These are phyloP conservation scores for Blastobotrys terrestris DNA, from an alignment of 805 yeast genomes.

Conservation along the genomic window DNA sequence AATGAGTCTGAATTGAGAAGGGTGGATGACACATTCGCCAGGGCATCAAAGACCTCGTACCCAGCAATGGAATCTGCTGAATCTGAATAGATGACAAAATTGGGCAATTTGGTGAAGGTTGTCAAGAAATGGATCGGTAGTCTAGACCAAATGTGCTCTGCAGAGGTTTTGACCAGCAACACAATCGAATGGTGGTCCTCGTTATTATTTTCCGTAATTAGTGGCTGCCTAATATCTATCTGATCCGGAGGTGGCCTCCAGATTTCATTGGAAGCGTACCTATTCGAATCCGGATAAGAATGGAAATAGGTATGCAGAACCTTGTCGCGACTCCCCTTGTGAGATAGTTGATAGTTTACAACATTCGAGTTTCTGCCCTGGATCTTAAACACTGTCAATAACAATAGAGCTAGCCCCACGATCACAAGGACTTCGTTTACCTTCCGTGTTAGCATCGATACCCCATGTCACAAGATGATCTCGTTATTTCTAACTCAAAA, in stretches of 20 bases:
- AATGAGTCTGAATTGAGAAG: slow-evolving; percentile 9
- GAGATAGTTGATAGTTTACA: not conserved
- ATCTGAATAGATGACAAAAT: slow-evolving; percentile 31
- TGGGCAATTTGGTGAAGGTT: slow-evolving; percentile 25
- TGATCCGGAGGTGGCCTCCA: slow-evolving; percentile 25
- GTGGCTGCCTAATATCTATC: not conserved
- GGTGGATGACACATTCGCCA: slow-evolving; percentile 41
- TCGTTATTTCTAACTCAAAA: not conserved
- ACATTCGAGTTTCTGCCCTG: not conserved
- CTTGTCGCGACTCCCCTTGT: not conserved
- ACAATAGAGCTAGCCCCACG: not conserved
- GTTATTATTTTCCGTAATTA: not conserved
- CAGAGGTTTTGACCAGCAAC: slow-evolving; percentile 32
- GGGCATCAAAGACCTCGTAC: slow-evolving; percentile 88
- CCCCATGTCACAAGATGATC: not conserved
- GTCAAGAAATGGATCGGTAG: slow-evolving; percentile 31
- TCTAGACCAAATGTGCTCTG: slow-evolving; percentile 29
- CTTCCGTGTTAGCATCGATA: not conserved
- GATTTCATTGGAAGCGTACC: slow-evolving; percentile 25
- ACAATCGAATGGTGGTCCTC: slow-evolving; percentile 11
- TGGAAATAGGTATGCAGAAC: slow-evolving; percentile 19
- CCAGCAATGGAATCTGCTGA: slow-evolving; percentile 41
- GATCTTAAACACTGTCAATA: not conserved
- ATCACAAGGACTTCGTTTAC: not conserved
- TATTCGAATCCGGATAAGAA: slow-evolving; percentile 23